Conservation (phyloP, 441 rosid genomes). For the Gossypium davidsonii region DNA sequence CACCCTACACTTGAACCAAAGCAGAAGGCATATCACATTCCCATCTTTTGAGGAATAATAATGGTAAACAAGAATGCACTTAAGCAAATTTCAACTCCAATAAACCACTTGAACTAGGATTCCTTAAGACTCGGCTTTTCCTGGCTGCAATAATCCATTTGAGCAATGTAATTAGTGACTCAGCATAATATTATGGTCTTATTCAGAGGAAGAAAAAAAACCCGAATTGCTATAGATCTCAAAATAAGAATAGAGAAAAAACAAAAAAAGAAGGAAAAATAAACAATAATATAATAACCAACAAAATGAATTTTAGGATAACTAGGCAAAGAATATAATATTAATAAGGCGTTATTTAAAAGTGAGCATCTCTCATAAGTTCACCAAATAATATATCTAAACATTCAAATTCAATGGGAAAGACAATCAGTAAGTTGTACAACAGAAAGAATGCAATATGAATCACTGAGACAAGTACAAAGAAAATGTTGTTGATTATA, state of each 20-base stretch:
- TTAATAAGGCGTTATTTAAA: neutral
- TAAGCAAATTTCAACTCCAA: neutral
- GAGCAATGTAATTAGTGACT: constrained; percentile 12
- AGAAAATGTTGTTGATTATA: neutral
- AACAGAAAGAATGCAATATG: neutral
- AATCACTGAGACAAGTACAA: neutral
- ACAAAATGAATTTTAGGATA: neutral
- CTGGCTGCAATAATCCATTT: constrained; percentile 11
- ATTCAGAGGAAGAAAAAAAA: neutral
- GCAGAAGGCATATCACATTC: constrained; percentile 10
- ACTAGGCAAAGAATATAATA: neutral
- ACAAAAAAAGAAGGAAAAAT: neutral
- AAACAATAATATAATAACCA: neutral
- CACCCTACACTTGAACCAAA: neutral
- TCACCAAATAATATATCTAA: neutral
- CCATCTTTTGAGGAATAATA: constrained; percentile 1
- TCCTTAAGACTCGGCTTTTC: neutral
- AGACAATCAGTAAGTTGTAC: neutral
- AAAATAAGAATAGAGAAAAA: neutral
- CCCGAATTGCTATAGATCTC: neutral
- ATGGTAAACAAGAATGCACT: neutral
- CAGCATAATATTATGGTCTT: neutral
- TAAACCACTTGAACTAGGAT: constrained; percentile 1
- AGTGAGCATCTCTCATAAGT: neutral
- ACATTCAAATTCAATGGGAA: neutral